These are phyloP conservation scores for Ensete glaucum DNA, from an alignment of 176 grass and related monocot genomes.

Conservation along the genomic window DNA sequence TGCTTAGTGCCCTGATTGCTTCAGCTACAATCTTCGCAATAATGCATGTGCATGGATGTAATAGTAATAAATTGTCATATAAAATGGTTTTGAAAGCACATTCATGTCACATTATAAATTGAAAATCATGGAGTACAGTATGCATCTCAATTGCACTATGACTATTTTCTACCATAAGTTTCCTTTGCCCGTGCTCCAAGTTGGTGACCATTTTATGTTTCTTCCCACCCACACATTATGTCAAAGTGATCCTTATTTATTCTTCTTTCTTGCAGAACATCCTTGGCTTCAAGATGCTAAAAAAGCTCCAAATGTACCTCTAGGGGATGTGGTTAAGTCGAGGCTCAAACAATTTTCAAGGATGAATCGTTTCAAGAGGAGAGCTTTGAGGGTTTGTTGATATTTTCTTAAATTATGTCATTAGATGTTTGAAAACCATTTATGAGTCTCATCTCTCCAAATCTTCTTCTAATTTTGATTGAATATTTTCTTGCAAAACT, in stretches of 20 bases:
- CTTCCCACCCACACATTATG: not conserved
- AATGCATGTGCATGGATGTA: not conserved
- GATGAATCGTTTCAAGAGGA: constrained; percentile 99
- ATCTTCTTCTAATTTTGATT: not conserved
- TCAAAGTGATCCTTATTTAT: not conserved
- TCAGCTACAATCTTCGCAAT: not conserved
- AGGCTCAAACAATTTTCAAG: constrained; percentile 99
- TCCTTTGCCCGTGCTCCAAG: not conserved
- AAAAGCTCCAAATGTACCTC: constrained; percentile 96
- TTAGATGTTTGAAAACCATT: not conserved
- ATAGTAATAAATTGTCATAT: not conserved
- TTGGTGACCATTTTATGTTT: not conserved
- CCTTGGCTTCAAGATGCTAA: constrained; percentile 96
- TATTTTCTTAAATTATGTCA: constrained; percentile 6
- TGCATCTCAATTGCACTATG: not conserved
- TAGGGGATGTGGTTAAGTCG: constrained; percentile 97
- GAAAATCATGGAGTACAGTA: constrained; percentile 43
- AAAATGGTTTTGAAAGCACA: too few relatives aligned
- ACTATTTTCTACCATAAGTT: not conserved
- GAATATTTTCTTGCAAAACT: constrained; percentile 8
- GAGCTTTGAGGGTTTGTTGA: constrained; percentile 67
- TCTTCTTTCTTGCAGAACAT: constrained; percentile 46
- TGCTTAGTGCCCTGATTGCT: not conserved
- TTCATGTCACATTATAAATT: constrained; percentile 39
- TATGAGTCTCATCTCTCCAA: constrained; percentile 7